Evolutionary conservation across 768 basidiomycete genomes (phyloP).

Genomic region (Amanita pseudoporphyria): DNA sequence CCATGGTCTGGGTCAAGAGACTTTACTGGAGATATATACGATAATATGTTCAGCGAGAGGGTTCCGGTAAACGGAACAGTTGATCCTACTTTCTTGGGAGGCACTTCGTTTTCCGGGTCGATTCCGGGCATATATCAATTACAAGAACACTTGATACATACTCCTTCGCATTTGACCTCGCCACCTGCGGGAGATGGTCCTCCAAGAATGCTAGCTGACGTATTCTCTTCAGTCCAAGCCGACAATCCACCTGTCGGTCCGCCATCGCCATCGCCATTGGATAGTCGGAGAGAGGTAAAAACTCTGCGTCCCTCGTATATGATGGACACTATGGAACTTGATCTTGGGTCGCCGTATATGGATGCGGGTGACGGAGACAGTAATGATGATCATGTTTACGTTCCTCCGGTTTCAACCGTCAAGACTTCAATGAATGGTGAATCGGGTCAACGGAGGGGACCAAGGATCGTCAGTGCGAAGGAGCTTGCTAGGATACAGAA

Average conservation of each 20-base stretch:
- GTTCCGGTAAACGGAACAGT: slow-evolving; percentile 3
- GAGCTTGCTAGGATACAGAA: slow-evolving; percentile 5
- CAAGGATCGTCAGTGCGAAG: slow-evolving; percentile 5
- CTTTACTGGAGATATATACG: neutral
- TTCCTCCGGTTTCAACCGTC: neutral
- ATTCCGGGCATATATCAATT: neutral
- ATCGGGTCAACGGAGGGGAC: neutral
- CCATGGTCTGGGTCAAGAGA: neutral
- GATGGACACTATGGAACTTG: slow-evolving; percentile 10
- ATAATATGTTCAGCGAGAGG: neutral
- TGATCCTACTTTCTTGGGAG: slow-evolving; percentile 6
- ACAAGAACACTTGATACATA: neutral
- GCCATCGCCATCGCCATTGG: neutral
- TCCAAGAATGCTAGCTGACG: no score
- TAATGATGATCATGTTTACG: neutral
- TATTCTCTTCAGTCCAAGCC: no score
- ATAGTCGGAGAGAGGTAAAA: neutral
- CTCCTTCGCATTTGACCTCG: neutral
- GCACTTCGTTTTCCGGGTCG: neutral
- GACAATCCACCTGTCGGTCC: no score
- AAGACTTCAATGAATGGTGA: neutral
- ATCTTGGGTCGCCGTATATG: slow-evolving; percentile 2
- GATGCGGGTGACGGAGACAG: neutral
- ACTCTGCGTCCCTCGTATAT: slow-evolving; percentile 9
- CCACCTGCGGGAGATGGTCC: no score